Conservation (phyloP, 345 rosid genomes). For the Aquilaria yunnanensis region DNA sequence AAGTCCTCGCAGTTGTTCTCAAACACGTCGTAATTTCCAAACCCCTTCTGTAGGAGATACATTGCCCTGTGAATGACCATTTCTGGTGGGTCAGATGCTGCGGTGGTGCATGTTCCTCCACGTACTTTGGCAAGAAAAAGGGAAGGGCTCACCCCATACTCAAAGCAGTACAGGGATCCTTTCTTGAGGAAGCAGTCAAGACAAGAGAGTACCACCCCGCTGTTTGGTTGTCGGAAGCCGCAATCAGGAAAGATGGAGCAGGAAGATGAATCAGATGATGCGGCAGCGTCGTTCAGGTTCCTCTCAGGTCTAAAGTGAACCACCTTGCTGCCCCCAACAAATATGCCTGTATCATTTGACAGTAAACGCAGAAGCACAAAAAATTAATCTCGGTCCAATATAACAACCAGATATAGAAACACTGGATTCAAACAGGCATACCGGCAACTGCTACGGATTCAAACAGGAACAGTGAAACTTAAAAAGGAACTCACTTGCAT, state of each 20-base stretch:
- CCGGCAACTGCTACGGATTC: too few species aligned
- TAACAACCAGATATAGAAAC: too few species aligned
- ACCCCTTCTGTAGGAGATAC: slow-evolving; percentile 97
- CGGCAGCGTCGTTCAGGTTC: slow-evolving; percentile 25
- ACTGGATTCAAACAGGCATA: too few species aligned
- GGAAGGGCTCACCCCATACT: slow-evolving; percentile 62
- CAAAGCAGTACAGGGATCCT: slow-evolving; percentile 75
- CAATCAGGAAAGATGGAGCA: slow-evolving; percentile 82
- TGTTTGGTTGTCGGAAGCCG: slow-evolving; percentile 72
- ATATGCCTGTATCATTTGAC: slow-evolving; percentile 49
- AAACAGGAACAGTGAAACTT: too few species aligned
- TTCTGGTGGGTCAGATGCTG: slow-evolving; percentile 54
- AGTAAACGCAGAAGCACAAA: slow-evolving; percentile 4
- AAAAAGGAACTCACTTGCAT: too few species aligned
- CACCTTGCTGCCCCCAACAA: slow-evolving; percentile 97
- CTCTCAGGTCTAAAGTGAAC: slow-evolving; percentile 86
- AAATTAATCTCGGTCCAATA: not conserved
- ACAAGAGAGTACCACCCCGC: slow-evolving; percentile 87
- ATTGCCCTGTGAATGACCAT: slow-evolving; percentile 78
- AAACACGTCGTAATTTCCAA: slow-evolving; percentile 80
- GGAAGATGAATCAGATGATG: slow-evolving; percentile 42
- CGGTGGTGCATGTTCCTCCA: slow-evolving; percentile 92
- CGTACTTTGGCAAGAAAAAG: slow-evolving; percentile 71
- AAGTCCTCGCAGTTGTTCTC: slow-evolving; percentile 95
- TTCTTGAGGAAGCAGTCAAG: slow-evolving; percentile 81